These are phyloP conservation scores for Xylariaceae sp. DNA, from an alignment of 2,329 filamentous ascomycete species.

Conservation along the genomic window DNA sequence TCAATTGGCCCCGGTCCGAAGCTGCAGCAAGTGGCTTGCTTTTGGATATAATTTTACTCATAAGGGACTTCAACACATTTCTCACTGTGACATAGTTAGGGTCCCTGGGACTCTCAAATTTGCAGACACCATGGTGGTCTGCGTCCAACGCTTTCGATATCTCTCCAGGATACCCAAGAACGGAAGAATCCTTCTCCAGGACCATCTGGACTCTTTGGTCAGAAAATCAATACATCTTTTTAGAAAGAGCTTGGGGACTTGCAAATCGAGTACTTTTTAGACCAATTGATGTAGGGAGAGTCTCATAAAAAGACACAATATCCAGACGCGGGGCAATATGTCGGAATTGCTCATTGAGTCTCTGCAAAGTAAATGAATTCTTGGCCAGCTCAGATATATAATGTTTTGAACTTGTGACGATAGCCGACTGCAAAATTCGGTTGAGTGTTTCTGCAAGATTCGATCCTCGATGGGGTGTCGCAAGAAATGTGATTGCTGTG, in stretches of 20 bases:
- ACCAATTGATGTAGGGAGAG: slow-evolving; percentile 13
- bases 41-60: slow-evolving; percentile 6
- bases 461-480: slow-evolving; percentile 33
- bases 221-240: not conserved
- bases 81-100: slow-evolving; percentile 34
- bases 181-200: slow-evolving; percentile 35
- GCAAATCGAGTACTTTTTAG: slow-evolving; percentile 9
- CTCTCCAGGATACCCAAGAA: slow-evolving; percentile 40
- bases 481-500: slow-evolving; percentile 28
- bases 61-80: slow-evolving; percentile 26
- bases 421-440: slow-evolving; percentile 21
- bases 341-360: slow-evolving; percentile 29
- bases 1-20: not conserved
- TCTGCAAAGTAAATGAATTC: slow-evolving; percentile 21
- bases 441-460: slow-evolving; percentile 30
- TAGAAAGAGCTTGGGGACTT: not conserved
- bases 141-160: slow-evolving; percentile 35
- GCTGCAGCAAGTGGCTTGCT: not conserved
- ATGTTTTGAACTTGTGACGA: slow-evolving; percentile 20
- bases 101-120: slow-evolving; percentile 35
- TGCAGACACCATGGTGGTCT: slow-evolving; percentile 41
- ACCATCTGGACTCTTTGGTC: slow-evolving; percentile 15
- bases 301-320: slow-evolving; percentile 29
- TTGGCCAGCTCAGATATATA: slow-evolving; percentile 28
- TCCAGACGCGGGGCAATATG: slow-evolving; percentile 23